A percentile compares a stretch with the other conserved stretches of the same genome.
Evolutionary conservation across 306 rosid genomes (phyloP).

Genomic region (Medicago ruthenica): DNA sequence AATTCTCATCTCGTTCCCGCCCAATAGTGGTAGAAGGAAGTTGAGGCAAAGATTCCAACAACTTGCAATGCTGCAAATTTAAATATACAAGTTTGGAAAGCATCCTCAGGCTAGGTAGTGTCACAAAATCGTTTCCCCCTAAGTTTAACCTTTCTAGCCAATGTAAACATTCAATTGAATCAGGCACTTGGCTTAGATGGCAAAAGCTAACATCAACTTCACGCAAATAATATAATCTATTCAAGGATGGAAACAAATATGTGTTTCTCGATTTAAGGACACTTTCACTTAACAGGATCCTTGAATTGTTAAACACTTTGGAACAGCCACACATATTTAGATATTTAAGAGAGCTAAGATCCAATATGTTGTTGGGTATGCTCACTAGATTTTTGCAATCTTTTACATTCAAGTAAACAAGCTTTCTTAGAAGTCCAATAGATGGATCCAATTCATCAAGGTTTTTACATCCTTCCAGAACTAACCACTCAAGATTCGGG

Average conservation of each 20-base stretch:
- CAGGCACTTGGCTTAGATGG: not conserved
- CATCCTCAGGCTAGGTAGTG: not conserved
- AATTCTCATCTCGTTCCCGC: not conserved
- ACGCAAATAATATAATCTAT: not conserved
- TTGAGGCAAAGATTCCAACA: not conserved
- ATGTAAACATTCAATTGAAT: not conserved
- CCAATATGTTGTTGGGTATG: not conserved
- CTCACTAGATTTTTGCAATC: not conserved
- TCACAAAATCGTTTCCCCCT: not conserved
- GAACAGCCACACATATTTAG: not conserved
- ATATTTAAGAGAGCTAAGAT: not conserved
- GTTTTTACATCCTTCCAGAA: not conserved
- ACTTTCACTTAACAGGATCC: too few relatives aligned
- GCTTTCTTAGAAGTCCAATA: not conserved
- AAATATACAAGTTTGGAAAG: not conserved
- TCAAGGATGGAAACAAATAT: not conserved
- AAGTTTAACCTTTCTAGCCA: not conserved
- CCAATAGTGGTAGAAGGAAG: not conserved
- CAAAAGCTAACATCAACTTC: conserved; percentile 1
- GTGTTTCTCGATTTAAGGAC: not conserved
- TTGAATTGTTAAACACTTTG: not conserved
- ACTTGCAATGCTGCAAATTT: not conserved
- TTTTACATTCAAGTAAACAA: not conserved
- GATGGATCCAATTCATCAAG: not conserved
- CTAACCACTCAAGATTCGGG: not conserved